These are phyloP conservation scores for Sutorius eximius DNA, from an alignment of 1,284 basidiomycete species.

Conservation along the genomic window DNA sequence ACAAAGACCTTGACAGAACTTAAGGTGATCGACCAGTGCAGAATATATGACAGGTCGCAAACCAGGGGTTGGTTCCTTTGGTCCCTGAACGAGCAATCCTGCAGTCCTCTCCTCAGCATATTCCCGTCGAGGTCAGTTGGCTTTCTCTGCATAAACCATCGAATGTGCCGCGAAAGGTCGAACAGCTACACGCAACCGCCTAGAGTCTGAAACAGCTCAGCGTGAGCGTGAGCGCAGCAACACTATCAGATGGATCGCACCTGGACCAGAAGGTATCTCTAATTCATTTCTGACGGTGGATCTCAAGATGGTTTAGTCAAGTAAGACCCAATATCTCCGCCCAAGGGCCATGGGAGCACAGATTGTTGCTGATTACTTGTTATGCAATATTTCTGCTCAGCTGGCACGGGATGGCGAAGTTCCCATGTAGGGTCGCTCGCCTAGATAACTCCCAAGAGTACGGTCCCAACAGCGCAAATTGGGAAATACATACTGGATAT, in stretches of 20 bases:
- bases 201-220: too few relatives aligned
- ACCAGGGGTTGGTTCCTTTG: constrained; percentile 14
- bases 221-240: too few relatives aligned
- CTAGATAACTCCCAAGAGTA: not conserved
- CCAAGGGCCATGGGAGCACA: constrained; percentile 4
- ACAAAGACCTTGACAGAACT: constrained; percentile 19
- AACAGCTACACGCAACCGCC: constrained; percentile 31
- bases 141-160: constrained; percentile 34
- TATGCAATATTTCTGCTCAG: not conserved
- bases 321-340: constrained; percentile 24
- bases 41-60: constrained; percentile 39
- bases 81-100: constrained; percentile 8
- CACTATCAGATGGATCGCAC: constrained; percentile 36
- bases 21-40: constrained; percentile 39
- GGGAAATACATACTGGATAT: not conserved
- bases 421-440: not conserved
- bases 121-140: constrained; percentile 33
- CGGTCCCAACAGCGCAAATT: not conserved
- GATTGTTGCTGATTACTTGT: not conserved
- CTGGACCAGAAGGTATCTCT: constrained; percentile 36
- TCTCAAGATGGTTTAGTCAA: constrained; percentile 42
- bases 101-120: constrained; percentile 26
- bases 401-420: not conserved
- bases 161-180: constrained; percentile 33
- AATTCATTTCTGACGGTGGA: too few relatives aligned